Percentiles rank a stretch among this genome's conserved stretches.
phyloP scores from a whole-genome alignment of 1,139 yeast genomes.

The Maudiozyma humilis region DNA sequence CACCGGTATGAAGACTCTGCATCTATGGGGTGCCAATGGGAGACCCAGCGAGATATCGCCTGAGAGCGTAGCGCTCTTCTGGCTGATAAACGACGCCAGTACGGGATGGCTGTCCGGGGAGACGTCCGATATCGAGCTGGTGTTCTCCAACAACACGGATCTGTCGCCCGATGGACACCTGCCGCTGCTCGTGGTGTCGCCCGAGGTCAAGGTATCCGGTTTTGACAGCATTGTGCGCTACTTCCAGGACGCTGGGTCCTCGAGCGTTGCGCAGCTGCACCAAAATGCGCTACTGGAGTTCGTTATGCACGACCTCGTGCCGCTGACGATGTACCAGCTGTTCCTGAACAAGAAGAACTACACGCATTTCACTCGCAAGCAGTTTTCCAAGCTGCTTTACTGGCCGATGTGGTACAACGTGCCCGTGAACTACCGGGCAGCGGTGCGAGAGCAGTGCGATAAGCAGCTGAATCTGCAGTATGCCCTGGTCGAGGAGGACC shows the following conservation, averaged over 20 bases:
- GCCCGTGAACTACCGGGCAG: slow-evolving; percentile 44
- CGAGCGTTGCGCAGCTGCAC: slow-evolving; percentile 10
- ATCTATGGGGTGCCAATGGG: slow-evolving; percentile 27
- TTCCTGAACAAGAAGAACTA: slow-evolving; percentile 57
- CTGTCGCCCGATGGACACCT: slow-evolving; percentile 44
- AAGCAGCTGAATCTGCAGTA: slow-evolving; percentile 1
- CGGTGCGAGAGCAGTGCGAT: slow-evolving; percentile 14
- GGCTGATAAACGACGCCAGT: slow-evolving; percentile 14
- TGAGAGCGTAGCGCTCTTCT: slow-evolving; percentile 26
- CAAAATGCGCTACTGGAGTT: slow-evolving; percentile 19
- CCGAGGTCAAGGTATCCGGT: slow-evolving; percentile 37
- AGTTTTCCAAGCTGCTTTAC: slow-evolving; percentile 52
- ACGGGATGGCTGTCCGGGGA: background rate
- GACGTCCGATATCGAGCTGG: slow-evolving; percentile 14
- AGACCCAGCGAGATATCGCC: slow-evolving; percentile 25
- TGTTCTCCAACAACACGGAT: slow-evolving; percentile 37
- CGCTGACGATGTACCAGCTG: slow-evolving; percentile 47
- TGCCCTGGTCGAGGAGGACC: slow-evolving; percentile 9
- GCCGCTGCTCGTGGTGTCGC: slow-evolving; percentile 43
- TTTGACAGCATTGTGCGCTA: slow-evolving; percentile 41
- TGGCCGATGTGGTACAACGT: slow-evolving; percentile 84
- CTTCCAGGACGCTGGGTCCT: slow-evolving; percentile 16
- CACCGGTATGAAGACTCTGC: slow-evolving; percentile 7
- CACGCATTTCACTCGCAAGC: slow-evolving; percentile 54
- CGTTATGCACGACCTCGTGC: slow-evolving; percentile 17